Conservation (phyloP, 2,329 filamentous ascomycete genomes). For the Didymellaceae sp. region DNA sequence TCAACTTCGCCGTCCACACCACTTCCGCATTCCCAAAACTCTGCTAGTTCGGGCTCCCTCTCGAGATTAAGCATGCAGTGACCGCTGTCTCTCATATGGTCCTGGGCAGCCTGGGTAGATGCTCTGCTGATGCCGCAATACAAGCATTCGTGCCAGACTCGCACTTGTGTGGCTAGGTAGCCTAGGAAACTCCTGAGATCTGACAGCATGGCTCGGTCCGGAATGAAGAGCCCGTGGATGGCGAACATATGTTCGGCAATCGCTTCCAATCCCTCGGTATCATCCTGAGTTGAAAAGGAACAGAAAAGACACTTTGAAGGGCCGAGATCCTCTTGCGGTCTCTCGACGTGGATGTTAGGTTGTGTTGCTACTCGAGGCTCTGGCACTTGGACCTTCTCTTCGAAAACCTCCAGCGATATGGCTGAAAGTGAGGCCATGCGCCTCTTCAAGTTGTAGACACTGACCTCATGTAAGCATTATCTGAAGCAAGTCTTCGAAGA, state of each 20-base stretch:
- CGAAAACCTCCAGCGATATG: not conserved
- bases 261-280: not conserved
- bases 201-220: constrained; percentile 12
- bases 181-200: constrained; percentile 36
- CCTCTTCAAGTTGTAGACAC: constrained; percentile 12
- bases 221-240: constrained; percentile 3
- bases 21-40: constrained; percentile 34
- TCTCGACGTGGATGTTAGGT: not conserved
- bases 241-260: not conserved
- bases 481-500: no score
- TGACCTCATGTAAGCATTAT: not conserved
- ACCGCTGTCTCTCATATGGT: constrained; percentile 45
- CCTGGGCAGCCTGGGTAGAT: constrained; percentile 35
- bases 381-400: not conserved
- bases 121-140: constrained; percentile 40
- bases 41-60: constrained; percentile 39
- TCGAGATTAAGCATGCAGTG: constrained; percentile 45
- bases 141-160: constrained; percentile 42
- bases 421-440: constrained; percentile 4
- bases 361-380: not conserved
- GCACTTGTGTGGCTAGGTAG: constrained; percentile 37
- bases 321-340: not conserved
- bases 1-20: no score
- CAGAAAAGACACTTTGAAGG: constrained; percentile 5
- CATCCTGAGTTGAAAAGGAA: not conserved